Evolutionary conservation across 768 basidiomycete species (phyloP).

Genomic region (Tylopilus balloui): DNA sequence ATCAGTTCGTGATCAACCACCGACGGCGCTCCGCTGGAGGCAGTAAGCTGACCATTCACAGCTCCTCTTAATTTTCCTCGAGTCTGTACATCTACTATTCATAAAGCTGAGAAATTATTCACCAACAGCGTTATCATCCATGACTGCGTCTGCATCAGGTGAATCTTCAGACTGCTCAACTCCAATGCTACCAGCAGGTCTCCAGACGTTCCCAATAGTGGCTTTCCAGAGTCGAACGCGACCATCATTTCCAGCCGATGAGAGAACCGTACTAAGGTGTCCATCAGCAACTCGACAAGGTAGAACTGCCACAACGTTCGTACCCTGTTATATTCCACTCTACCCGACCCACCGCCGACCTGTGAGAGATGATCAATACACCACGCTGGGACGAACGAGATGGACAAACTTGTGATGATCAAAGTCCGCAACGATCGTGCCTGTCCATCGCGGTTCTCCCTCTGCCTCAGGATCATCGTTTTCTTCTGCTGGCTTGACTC

Average conservation of each 20-base stretch:
- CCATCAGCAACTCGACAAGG: constrained; percentile 1
- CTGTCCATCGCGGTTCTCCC: constrained; percentile 57
- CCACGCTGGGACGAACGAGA: not conserved
- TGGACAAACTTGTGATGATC: constrained; percentile 69
- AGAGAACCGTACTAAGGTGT: constrained; percentile 65
- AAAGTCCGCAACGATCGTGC: constrained; percentile 76
- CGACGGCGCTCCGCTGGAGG: not conserved
- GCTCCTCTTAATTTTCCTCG: not conserved
- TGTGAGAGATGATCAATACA: constrained; percentile 25
- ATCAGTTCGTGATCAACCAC: not conserved
- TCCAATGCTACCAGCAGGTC: constrained; percentile 74
- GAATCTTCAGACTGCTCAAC: constrained; percentile 68
- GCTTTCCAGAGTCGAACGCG: constrained; percentile 83
- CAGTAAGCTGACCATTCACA: not conserved
- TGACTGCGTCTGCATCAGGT: constrained; percentile 39
- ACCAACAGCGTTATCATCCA: constrained; percentile 38
- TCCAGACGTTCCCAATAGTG: constrained; percentile 79
- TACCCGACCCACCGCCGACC: constrained; percentile 75
- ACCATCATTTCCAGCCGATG: constrained; percentile 80
- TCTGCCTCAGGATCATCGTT: constrained; percentile 42
- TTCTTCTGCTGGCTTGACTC: constrained; percentile 58
- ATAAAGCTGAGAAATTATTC: constrained; percentile 24
- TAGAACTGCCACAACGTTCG: not conserved
- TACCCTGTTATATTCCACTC: constrained; percentile 95
- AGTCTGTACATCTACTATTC: not conserved